Evolutionary conservation across 306 rosid species (phyloP), one percentile per base, ranked within the genome.

Genomic region (Cicer bijugum): DNA sequence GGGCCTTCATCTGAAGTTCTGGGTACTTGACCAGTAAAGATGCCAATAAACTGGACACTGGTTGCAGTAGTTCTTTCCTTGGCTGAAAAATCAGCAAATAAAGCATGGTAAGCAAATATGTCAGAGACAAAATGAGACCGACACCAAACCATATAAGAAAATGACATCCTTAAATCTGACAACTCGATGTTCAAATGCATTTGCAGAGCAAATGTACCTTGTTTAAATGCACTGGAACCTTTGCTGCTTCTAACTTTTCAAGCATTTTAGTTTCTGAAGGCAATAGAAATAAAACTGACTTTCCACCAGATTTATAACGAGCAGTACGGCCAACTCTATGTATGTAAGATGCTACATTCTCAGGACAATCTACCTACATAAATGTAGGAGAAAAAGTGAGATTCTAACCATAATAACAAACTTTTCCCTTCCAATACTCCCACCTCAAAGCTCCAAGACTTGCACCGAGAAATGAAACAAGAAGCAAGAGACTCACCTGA

Each of bases 251-350:
- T 53, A 94, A 78, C 58, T 76, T 92, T 65, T 88, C 97, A 58
- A 91, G 88, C 96, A 94, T 91, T 80, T 83, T 84, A 60, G 48
- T 82, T 81, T 94, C 96, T 14, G 97, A 91, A 16, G 98, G 95
- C 84, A 74, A 62, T 66, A 94, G 58, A 87, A 94, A 91, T 73
- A 94, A 80, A 75, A 91, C 88, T 52, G 98, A 88, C 78, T 77
- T 82, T 81, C 98, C 98, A 73, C 59, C 82, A 71, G 96, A 89
- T 28, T 84, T 82, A 74, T 88, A 88, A 23, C 95, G 97, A 47
- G 97, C 98, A 62, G 98, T 94, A 50, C 98, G 96, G 6, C 98
- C 98, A 83, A 91, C 98, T 88, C 97, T 87, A 64, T 94, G 97
- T 76, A 94, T 91, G 85, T 94, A 94, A 52, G 96, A 76, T 69